These are phyloP conservation scores for Lablab purpureus DNA, from an alignment of 306 rosid species.

Conservation along the genomic window DNA sequence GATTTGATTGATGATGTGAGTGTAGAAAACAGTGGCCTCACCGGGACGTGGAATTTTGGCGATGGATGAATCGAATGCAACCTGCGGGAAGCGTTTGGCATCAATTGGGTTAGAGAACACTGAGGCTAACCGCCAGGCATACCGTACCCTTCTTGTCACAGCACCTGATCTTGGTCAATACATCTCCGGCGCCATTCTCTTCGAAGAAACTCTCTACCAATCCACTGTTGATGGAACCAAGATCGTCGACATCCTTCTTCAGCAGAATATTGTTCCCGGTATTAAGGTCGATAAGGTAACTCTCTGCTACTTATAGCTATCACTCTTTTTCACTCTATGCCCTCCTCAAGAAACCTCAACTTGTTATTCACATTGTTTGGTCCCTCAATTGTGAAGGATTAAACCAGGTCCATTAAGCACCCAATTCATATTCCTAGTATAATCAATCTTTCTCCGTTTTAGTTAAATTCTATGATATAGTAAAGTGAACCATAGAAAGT, in stretches of 20 bases:
- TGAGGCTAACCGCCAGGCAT: constrained; percentile 87
- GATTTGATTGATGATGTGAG: neutral
- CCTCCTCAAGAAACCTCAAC: too few relatives aligned
- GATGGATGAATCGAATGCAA: constrained; percentile 95
- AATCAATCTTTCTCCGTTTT: neutral
- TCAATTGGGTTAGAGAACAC: constrained; percentile 93
- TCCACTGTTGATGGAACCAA: constrained; percentile 78
- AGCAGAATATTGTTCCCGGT: constrained; percentile 80
- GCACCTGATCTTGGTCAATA: constrained; percentile 72
- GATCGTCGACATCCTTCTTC: constrained; percentile 73
- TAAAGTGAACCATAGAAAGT: neutral
- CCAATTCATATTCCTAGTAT: neutral
- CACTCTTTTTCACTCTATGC: too few relatives aligned
- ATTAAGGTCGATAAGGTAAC: constrained; percentile 85
- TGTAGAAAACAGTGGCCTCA: constrained; percentile 79
- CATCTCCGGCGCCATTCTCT: constrained; percentile 90
- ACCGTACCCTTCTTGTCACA: constrained; percentile 74
- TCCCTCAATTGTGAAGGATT: too few relatives aligned
- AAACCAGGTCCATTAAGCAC: too few relatives aligned
- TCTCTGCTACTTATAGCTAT: neutral
- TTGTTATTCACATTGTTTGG: too few relatives aligned
- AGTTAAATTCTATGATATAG: neutral
- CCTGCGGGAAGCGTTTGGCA: constrained; percentile 89
- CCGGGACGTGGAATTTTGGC: constrained; percentile 95
- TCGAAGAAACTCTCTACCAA: constrained; percentile 92